Conservation (phyloP, 257 asterid species). For the Avicennia marina region DNA sequence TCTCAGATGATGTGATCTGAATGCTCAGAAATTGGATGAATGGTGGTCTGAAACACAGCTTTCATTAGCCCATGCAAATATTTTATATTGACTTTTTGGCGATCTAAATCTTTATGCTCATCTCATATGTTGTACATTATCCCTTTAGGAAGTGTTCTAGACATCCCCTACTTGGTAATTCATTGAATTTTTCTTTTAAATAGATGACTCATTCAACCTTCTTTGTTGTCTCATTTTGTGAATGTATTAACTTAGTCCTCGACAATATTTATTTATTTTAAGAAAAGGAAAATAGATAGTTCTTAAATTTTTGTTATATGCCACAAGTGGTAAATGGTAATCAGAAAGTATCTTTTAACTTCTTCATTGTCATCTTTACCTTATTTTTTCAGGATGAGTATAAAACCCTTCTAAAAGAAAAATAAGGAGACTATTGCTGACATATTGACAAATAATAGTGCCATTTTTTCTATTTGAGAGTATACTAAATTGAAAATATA, state of each 20-base stretch:
- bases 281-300: background rate
- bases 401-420: background rate
- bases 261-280: background rate
- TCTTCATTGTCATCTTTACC: background rate
- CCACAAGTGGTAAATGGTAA: background rate
- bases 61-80: background rate
- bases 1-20: conserved; percentile 1
- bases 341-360: background rate
- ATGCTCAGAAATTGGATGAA: background rate
- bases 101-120: background rate
- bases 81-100: background rate
- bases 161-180: background rate
- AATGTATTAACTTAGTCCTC: background rate
- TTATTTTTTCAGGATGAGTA: background rate
- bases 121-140: background rate
- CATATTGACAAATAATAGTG: background rate
- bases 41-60: background rate
- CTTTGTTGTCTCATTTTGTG: background rate
- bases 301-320: background rate
- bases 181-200: too few relatives aligned
- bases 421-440: background rate
- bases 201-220: background rate
- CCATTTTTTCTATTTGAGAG: background rate
- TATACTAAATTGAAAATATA: background rate
- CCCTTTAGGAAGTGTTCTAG: background rate